Evolutionary conservation across 1,284 basidiomycete genomes (phyloP).

Genomic region (Kwoniella shivajii): DNA sequence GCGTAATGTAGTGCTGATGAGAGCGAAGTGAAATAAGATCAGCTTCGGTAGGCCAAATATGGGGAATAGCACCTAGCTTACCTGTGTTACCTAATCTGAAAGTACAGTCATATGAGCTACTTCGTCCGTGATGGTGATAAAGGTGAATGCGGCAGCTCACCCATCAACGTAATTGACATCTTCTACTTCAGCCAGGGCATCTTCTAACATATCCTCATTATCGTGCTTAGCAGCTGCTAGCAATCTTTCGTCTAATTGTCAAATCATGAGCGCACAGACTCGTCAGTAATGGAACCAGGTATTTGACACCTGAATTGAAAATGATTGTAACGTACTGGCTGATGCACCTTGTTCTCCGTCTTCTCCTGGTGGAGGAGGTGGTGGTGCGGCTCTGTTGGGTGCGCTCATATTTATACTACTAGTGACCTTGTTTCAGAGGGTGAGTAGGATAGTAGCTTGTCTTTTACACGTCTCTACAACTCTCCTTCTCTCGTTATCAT

Average conservation of each 20-base stretch:
- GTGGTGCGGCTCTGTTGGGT: conserved; percentile 42
- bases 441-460: too few species aligned
- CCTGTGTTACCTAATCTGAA: conserved; percentile 1
- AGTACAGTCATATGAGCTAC: not conserved
- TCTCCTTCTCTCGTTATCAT: too few species aligned
- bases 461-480: too few species aligned
- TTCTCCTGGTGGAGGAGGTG: conserved; percentile 39
- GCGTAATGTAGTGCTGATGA: conserved; percentile 74
- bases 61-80: not conserved
- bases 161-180: conserved; percentile 78
- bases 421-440: too few species aligned
- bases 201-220: conserved; percentile 68
- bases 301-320: not conserved
- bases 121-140: not conserved
- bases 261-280: not conserved
- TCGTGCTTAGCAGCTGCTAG: conserved; percentile 74
- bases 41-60: not conserved
- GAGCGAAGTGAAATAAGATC: not conserved
- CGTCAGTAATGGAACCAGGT: not conserved
- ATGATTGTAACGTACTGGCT: conserved; percentile 36
- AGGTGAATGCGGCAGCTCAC: conserved; percentile 56
- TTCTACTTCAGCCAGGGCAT: conserved; percentile 62
- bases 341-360: conserved; percentile 46
- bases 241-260: conserved; percentile 66
- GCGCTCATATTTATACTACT: too few species aligned